Conservation (phyloP, 2,329 filamentous ascomycete species). For the Exophiala alcalophila region DNA sequence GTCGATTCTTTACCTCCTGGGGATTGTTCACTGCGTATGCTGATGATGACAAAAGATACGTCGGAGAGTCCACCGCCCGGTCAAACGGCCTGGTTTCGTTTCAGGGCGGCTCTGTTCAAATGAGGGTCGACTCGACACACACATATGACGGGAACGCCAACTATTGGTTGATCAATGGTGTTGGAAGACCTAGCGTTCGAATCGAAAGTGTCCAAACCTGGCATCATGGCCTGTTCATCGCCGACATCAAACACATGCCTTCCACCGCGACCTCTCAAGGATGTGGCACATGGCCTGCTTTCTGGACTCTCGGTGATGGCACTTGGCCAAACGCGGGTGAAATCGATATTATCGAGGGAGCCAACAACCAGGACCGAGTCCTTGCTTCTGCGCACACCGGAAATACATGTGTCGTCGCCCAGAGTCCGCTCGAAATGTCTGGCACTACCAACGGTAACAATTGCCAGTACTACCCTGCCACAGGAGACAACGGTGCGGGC, state of each 20-base stretch:
- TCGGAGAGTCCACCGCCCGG: slow-evolving; percentile 39
- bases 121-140: slow-evolving; percentile 21
- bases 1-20: background rate
- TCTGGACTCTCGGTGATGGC: slow-evolving; percentile 40
- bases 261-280: slow-evolving; percentile 32
- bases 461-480: slow-evolving; percentile 41
- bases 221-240: slow-evolving; percentile 47
- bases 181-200: slow-evolving; percentile 44
- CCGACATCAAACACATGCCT: slow-evolving; percentile 49
- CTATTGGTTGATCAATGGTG: slow-evolving; percentile 44
- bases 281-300: slow-evolving; percentile 49
- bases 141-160: slow-evolving; percentile 31
- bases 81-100: slow-evolving; percentile 32
- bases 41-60: slow-evolving; percentile 35
- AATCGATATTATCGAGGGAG: slow-evolving; percentile 54
- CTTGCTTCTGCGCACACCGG: slow-evolving; percentile 50
- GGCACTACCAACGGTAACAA: slow-evolving; percentile 41
- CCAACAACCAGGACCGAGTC: slow-evolving; percentile 44
- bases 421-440: slow-evolving; percentile 47
- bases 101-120: slow-evolving; percentile 27
- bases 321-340: slow-evolving; percentile 45
- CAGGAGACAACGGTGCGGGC: slow-evolving; percentile 37
- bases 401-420: slow-evolving; percentile 41
- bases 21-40: too few relatives aligned
- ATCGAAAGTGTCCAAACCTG: slow-evolving; percentile 45